Percentiles rank a stretch among this genome's conserved stretches.
These are phyloP conservation scores for Chenopodium berlandieri DNA, from an alignment of 148 eudicot species.

Conservation along the genomic window DNA sequence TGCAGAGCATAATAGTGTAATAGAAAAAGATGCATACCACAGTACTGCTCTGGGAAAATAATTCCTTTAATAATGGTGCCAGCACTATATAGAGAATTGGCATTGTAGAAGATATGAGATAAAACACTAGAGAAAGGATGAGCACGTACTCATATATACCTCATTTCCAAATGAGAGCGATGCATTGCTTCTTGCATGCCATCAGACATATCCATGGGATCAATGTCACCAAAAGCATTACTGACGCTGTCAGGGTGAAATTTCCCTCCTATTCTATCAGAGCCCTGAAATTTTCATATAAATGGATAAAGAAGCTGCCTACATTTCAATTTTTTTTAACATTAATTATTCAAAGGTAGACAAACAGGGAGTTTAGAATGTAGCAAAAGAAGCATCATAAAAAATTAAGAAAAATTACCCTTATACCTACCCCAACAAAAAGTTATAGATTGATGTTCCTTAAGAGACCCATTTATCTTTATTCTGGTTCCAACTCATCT, in stretches of 20 bases:
- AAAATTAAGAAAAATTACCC: background rate
- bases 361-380: background rate
- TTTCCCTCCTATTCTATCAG: slow-evolving; percentile 43
- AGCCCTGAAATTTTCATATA: slow-evolving; percentile 48
- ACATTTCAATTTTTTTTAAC: slow-evolving; percentile 53
- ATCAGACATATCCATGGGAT: slow-evolving; percentile 93
- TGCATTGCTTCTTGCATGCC: slow-evolving; percentile 98
- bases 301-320: slow-evolving; percentile 59
- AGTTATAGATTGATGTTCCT: background rate
- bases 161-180: slow-evolving; percentile 93
- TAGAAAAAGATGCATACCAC: background rate
- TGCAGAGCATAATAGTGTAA: background rate
- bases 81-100: background rate
- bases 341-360: slow-evolving; percentile 18
- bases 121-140: slow-evolving; percentile 9
- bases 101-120: background rate
- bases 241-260: slow-evolving; percentile 27
- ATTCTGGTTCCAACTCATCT: background rate
- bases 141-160: slow-evolving; percentile 65
- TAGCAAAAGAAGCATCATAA: slow-evolving; percentile 10
- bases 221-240: slow-evolving; percentile 57
- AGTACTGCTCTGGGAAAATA: background rate
- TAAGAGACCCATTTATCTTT: background rate
- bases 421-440: background rate
- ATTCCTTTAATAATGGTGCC: background rate